These are phyloP conservation scores for Epichloe sibirici DNA, from an alignment of 2,329 filamentous ascomycete species.

Conservation along the genomic window DNA sequence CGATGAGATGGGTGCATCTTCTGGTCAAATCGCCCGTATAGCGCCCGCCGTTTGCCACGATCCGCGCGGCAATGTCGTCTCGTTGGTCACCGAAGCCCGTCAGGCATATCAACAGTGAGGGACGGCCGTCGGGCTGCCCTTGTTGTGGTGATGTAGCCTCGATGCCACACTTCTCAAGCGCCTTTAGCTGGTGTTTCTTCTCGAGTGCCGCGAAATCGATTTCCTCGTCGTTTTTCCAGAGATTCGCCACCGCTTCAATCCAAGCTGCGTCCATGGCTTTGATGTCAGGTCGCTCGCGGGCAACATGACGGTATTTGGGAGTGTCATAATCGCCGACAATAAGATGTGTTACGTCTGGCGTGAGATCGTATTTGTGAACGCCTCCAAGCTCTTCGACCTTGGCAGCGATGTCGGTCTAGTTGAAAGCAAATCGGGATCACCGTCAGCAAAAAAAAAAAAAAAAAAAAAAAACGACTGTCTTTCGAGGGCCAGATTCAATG, in stretches of 20 bases:
- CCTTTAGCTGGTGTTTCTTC: constrained; percentile 47
- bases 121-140: constrained; percentile 17
- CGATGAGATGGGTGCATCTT: constrained; percentile 77
- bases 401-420: constrained; percentile 43
- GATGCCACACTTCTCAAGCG: constrained; percentile 44
- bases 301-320: constrained; percentile 91
- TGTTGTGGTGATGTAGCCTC: constrained; percentile 18
- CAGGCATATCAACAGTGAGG: constrained; percentile 38
- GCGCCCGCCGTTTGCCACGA: constrained; percentile 60
- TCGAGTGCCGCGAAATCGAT: constrained; percentile 64
- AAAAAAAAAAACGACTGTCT: neutral
- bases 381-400: constrained; percentile 75
- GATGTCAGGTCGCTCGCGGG: constrained; percentile 76
- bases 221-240: constrained; percentile 73
- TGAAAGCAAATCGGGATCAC: neutral
- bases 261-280: constrained; percentile 71
- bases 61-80: constrained; percentile 54
- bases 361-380: constrained; percentile 77
- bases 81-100: constrained; percentile 53
- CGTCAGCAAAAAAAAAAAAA: neutral
- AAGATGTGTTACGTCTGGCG: constrained; percentile 90
- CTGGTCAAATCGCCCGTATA: constrained; percentile 84
- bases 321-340: constrained; percentile 83
- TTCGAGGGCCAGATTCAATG: no score
- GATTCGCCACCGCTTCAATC: constrained; percentile 65